phyloP scores from a whole-genome alignment of 805 yeast genomes.

The Barnettozyma californica region DNA sequence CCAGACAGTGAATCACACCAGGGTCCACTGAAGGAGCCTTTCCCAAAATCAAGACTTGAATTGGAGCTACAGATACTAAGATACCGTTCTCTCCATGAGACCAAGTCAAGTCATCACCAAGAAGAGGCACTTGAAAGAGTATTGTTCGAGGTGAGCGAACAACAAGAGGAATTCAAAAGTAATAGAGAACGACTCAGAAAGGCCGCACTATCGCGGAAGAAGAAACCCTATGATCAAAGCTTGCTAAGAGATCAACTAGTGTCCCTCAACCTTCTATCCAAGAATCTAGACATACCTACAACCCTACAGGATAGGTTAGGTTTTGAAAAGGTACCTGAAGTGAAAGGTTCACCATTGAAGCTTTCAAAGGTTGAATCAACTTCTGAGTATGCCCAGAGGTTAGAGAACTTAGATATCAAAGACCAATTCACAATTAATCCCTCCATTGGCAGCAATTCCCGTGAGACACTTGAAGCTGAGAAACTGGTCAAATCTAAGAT shows the following conservation, averaged over 20 bases:
- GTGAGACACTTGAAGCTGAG: slow-evolving; percentile 42
- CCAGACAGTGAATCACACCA: neutral
- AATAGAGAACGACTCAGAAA: slow-evolving; percentile 28
- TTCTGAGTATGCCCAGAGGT: slow-evolving; percentile 27
- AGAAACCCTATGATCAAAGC: slow-evolving; percentile 36
- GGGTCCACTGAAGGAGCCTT: slow-evolving; percentile 1
- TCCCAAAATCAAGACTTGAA: slow-evolving; percentile 12
- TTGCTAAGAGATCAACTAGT: slow-evolving; percentile 53
- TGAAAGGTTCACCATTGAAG: neutral
- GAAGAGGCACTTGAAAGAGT: slow-evolving; percentile 39
- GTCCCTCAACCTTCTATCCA: slow-evolving; percentile 59
- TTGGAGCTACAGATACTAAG: slow-evolving; percentile 16
- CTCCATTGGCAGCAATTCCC: slow-evolving; percentile 22
- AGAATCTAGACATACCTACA: slow-evolving; percentile 60
- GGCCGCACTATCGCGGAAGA: slow-evolving; percentile 13
- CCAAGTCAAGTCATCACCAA: slow-evolving; percentile 26
- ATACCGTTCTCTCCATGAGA: slow-evolving; percentile 15
- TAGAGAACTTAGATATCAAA: slow-evolving; percentile 26
- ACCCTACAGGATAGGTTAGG: slow-evolving; percentile 37
- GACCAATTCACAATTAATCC: slow-evolving; percentile 18
- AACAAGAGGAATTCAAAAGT: slow-evolving; percentile 32
- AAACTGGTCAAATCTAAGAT: slow-evolving; percentile 48
- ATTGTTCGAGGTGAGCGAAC: slow-evolving; percentile 35
- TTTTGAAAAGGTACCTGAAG: slow-evolving; percentile 10
- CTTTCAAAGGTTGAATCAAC: slow-evolving; percentile 25